A percentile compares a stretch with the other conserved stretches of the same genome.
Conservation (phyloP, 257 asterid species). For the Hygrophila difformis region DNA sequence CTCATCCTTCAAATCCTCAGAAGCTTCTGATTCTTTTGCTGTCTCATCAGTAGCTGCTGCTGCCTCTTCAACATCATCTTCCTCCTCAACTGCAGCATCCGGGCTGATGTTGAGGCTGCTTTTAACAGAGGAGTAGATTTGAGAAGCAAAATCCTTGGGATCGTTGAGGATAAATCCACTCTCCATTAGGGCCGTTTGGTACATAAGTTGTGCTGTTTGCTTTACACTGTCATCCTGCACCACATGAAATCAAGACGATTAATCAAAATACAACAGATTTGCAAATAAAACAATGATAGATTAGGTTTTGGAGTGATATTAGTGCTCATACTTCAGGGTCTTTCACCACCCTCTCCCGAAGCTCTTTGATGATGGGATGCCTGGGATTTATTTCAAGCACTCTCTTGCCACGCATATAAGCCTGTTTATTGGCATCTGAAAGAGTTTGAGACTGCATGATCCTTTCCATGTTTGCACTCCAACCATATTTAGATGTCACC, state of each 20-base stretch:
- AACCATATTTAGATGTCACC: conserved; percentile 79
- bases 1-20: conserved; percentile 57
- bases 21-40: conserved; percentile 22
- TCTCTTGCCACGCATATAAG: conserved; percentile 92
- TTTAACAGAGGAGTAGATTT: conserved; percentile 62
- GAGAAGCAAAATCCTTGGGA: conserved; percentile 75
- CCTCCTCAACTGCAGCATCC: conserved; percentile 67
- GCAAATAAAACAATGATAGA: too few relatives aligned
- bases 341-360: conserved; percentile 56
- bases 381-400: conserved; percentile 86
- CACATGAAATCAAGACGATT: neutral
- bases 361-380: conserved; percentile 87
- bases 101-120: conserved; percentile 62
- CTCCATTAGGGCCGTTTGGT: conserved; percentile 90
- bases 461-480: conserved; percentile 93
- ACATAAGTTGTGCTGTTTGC: conserved; percentile 71
- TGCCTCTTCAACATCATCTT: conserved; percentile 55
- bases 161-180: conserved; percentile 66
- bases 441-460: conserved; percentile 91
- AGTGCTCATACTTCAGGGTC: conserved; percentile 51
- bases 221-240: conserved; percentile 54
- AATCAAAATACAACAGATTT: too few relatives aligned
- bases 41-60: conserved; percentile 30
- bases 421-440: conserved; percentile 75
- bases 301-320: neutral